Base-by-base conservation (phyloP, 192 early-diverging fungal genomes). In the Coemansia sp. region DNA sequence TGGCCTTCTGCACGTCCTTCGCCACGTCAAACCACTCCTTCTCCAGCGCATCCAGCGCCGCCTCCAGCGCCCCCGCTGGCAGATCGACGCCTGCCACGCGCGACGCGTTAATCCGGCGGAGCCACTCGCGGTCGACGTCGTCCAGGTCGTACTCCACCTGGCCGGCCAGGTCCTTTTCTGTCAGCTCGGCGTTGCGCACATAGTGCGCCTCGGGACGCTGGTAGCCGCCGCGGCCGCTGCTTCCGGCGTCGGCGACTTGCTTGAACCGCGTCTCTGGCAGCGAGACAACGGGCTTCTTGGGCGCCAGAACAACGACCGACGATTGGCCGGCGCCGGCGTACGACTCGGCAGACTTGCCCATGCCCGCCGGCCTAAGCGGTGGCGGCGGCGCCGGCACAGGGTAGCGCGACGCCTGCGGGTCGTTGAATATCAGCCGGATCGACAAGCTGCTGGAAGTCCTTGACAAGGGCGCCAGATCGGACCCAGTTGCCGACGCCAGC, bases 111-210 rank as follows among this genome's bases (percentile, higher is more conserved):
- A 92, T 60, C 47, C 78, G 64, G 28, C 74, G 69, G 30, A 95
- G 71, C 93, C 92, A 96, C 35, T 71, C 66, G 53, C 86, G 84
- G 70, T 94, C 91, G 80, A 96, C 90, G 62, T 99, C 95, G 67
- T 99, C 97, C 90, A 99, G 90, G 74, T 99, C 97, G 68, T 99
- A 99, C 72, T 99, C 97, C 30, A 93, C 87, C 9, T 71, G 80
- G 27, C 83, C 86, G 3, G 79, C 80, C 55, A 84, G 62, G 36
- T 82, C 75, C 48, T 58, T 64, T 30, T 82, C 74, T 0, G 75
- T 78, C 52, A 81, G 59, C 66, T 83, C 88, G 20, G 82, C 71
- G 67, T 90, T 84, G 62, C 85, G 84, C 62, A 91, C 84, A 64
- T 93, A 91, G 55, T 92, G 88, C 6, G 82, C 74, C 29, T 84